Conservation (phyloP, 805 yeast species). For the Yarrowia sp. region DNA sequence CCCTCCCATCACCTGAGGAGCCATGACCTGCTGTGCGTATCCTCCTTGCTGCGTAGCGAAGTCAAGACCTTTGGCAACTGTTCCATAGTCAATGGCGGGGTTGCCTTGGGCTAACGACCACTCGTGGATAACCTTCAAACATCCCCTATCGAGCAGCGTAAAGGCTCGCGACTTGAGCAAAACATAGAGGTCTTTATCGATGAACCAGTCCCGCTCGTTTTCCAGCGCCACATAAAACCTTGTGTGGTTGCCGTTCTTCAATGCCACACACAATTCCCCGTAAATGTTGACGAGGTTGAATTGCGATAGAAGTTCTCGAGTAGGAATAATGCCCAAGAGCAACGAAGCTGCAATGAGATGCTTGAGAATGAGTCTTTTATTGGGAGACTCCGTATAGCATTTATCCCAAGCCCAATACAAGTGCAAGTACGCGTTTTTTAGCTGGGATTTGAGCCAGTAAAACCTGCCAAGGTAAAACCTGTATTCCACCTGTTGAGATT, state of each 20-base stretch:
- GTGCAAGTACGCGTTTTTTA: constrained; percentile 52
- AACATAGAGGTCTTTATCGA: constrained; percentile 33
- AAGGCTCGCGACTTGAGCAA: constrained; percentile 33
- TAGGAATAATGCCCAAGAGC: constrained; percentile 54
- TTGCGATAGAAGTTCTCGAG: constrained; percentile 33
- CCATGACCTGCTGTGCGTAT: not conserved
- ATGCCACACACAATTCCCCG: constrained; percentile 39
- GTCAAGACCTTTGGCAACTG: not conserved
- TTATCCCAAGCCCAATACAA: constrained; percentile 52
- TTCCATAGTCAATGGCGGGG: not conserved
- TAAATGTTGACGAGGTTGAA: constrained; percentile 40
- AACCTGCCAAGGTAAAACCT: constrained; percentile 56
- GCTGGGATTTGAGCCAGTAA: constrained; percentile 51
- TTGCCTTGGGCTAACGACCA: not conserved
- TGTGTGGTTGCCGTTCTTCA: constrained; percentile 44
- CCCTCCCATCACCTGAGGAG: not conserved
- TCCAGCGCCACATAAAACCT: constrained; percentile 36
- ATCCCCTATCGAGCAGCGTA: constrained; percentile 30
- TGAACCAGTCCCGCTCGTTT: constrained; percentile 32
- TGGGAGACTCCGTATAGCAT: constrained; percentile 38
- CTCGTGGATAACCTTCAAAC: not conserved
- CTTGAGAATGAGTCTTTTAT: constrained; percentile 45
- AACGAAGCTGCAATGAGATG: constrained; percentile 53
- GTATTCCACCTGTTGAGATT: constrained; percentile 52
- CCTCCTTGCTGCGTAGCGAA: not conserved